Evolutionary conservation across 805 yeast genomes (phyloP).

Genomic region (Metschnikowia arizonensis): DNA sequence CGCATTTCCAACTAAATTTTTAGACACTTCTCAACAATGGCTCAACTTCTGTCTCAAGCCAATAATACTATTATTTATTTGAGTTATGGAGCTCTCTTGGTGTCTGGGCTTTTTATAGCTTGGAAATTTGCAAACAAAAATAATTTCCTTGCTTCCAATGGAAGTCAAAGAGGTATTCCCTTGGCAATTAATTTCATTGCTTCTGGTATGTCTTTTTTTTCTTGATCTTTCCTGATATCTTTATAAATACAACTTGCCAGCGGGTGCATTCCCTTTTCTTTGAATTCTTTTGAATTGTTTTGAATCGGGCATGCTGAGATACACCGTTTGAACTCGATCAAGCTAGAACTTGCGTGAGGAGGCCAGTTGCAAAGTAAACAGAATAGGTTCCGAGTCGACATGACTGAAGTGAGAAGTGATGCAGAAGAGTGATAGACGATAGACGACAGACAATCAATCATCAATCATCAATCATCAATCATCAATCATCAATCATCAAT

Average conservation of each 20-base stretch:
- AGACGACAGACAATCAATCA: no score
- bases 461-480: no score
- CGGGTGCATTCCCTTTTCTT: conserved; percentile 46
- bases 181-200: conserved; percentile 87
- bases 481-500: no score
- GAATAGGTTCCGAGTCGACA: no score
- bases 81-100: conserved; percentile 37
- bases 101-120: conserved; percentile 47
- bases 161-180: conserved; percentile 76
- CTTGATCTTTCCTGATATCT: neutral
- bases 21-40: conserved; percentile 12
- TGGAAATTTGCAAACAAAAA: conserved; percentile 48
- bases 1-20: neutral
- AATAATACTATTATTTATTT: conserved; percentile 42
- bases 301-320: conserved; percentile 52
- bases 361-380: conserved; percentile 19
- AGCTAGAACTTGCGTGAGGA: conserved; percentile 84
- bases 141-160: conserved; percentile 70
- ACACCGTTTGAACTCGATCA: conserved; percentile 79
- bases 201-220: conserved; percentile 57
- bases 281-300: no score
- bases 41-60: conserved; percentile 24
- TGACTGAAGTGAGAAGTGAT: no score
- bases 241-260: conserved; percentile 18
- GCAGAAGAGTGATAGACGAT: no score